Evolutionary conservation across 2,329 filamentous ascomycete genomes (phyloP).

Genomic region (Fusarium duplospermum): DNA sequence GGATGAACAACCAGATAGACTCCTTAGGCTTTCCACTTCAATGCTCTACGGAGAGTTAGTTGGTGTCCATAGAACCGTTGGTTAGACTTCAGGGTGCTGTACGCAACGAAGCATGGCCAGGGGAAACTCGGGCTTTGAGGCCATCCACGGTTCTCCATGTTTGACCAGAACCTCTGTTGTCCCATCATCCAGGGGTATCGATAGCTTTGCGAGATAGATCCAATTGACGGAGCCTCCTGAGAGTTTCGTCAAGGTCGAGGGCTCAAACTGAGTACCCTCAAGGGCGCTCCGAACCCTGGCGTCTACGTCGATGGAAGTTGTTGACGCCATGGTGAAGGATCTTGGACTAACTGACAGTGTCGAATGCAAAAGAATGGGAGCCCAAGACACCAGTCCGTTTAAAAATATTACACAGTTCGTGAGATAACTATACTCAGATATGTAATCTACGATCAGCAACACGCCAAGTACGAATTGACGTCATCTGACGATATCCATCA

Average conservation of each 20-base stretch:
- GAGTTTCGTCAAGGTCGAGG: neutral
- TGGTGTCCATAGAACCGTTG: neutral
- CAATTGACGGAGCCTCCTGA: conserved; percentile 12
- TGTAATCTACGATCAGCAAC: conserved; percentile 4
- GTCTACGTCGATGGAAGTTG: neutral
- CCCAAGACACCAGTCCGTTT: neutral
- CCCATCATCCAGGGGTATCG: neutral
- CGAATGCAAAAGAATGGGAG: neutral
- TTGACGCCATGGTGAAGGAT: neutral
- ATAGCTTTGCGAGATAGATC: neutral
- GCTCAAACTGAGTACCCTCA: neutral
- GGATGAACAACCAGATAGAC: neutral
- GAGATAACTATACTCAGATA: neutral
- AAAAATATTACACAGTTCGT: neutral
- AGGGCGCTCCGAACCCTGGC: neutral
- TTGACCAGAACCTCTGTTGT: conserved; percentile 2
- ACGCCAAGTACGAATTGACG: conserved; percentile 1
- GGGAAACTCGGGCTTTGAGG: conserved; percentile 8
- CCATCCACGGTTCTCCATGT: conserved; percentile 7
- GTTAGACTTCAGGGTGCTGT: neutral
- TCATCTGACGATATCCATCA: neutral
- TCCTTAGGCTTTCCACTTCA: conserved; percentile 1
- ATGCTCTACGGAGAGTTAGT: neutral
- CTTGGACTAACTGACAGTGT: neutral
- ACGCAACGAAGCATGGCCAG: neutral